phyloP scores from a whole-genome alignment of 1,284 basidiomycete species.

The Sanghuangporus sanghuang region DNA sequence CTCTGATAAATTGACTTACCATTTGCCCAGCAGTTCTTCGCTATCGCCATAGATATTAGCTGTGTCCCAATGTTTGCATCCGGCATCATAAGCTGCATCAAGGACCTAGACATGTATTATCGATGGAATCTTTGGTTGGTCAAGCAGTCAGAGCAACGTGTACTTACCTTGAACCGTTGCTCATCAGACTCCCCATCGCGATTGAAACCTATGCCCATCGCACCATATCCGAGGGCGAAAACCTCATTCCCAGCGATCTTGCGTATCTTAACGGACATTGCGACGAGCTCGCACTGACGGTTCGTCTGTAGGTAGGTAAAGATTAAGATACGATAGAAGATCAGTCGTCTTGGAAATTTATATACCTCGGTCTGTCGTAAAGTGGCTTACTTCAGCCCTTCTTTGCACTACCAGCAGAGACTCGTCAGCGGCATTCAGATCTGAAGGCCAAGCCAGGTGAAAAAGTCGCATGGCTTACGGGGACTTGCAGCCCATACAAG shows the following conservation, averaged over 20 bases:
- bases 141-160: background rate
- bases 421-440: too few species aligned
- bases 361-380: too few species aligned
- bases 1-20: slow-evolving; percentile 23
- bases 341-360: too few species aligned
- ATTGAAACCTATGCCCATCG: slow-evolving; percentile 16
- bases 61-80: too few species aligned
- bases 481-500: too few species aligned
- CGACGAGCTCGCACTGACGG: background rate
- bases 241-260: slow-evolving; percentile 17
- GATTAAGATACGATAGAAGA: too few species aligned
- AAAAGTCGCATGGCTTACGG: too few species aligned
- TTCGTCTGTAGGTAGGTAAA: too few species aligned
- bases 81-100: too few species aligned
- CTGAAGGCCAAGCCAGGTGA: too few species aligned
- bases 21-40: slow-evolving; percentile 41
- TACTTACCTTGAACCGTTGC: slow-evolving; percentile 21
- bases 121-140: background rate
- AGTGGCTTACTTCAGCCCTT: too few species aligned
- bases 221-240: slow-evolving; percentile 16
- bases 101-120: slow-evolving; percentile 26
- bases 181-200: slow-evolving; percentile 19
- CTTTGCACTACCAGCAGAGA: too few species aligned
- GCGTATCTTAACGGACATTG: slow-evolving; percentile 10
- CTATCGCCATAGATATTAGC: slow-evolving; percentile 38